Evolutionary conservation across 176 grass and related monocot genomes (phyloP).

Genomic region (Calamus simplicifolius): DNA sequence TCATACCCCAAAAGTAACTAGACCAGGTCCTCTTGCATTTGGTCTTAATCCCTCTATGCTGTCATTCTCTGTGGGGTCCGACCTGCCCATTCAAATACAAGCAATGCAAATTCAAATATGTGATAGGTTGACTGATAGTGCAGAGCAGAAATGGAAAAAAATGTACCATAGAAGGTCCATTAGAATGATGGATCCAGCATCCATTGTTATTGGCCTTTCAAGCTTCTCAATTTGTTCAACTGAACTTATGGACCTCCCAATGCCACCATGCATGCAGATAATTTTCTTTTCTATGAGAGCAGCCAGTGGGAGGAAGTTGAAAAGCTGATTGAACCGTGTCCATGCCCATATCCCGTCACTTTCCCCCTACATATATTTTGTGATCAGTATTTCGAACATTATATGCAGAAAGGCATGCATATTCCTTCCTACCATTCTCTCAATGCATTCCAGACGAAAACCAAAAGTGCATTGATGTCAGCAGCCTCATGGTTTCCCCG

Average conservation of each 20-base stretch:
- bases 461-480: slow-evolving; percentile 99
- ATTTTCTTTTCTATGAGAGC: slow-evolving; percentile 99
- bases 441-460: slow-evolving; percentile 93
- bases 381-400: background rate
- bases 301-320: slow-evolving; percentile 95
- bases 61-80: slow-evolving; percentile 97
- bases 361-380: slow-evolving; percentile 63
- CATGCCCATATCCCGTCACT: slow-evolving; percentile 98
- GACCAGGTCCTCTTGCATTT: slow-evolving; percentile 95
- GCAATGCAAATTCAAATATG: background rate
- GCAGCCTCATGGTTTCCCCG: slow-evolving; percentile 99
- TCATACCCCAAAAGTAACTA: slow-evolving; percentile 94
- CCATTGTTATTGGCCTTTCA: slow-evolving; percentile 98
- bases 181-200: slow-evolving; percentile 88
- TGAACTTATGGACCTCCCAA: slow-evolving; percentile 86
- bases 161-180: slow-evolving; percentile 95
- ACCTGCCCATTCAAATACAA: slow-evolving; percentile 45
- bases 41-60: slow-evolving; percentile 96
- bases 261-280: slow-evolving; percentile 99
- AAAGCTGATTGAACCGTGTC: slow-evolving; percentile 93
- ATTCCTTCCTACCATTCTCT: slow-evolving; percentile 76
- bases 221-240: slow-evolving; percentile 97
- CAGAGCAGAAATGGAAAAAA: no score
- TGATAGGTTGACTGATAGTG: no score
- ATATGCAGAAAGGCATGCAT: slow-evolving; percentile 8